Base-by-base conservation (phyloP, 2,329 filamentous ascomycete genomes). In the Aspergillus spinulosporus region DNA sequence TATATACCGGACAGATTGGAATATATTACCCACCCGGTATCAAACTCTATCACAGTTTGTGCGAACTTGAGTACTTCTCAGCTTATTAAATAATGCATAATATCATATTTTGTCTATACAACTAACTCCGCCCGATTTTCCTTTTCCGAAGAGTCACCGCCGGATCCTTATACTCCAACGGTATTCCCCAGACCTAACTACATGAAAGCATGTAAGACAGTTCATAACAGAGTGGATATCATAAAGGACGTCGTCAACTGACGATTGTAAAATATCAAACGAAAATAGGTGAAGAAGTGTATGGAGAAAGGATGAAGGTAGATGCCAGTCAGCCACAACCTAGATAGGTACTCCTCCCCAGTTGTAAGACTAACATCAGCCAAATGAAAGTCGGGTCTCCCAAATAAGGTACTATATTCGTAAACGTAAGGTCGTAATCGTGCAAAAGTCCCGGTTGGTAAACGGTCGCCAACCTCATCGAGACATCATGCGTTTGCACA, bases 401-500 rank as follows among this genome's bases (percentile, higher is more conserved):
- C 49, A 59, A 56, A 42, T 44, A 37, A 37, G 21, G 11, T 12
- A 32, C n/a, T 39, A 47, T 34, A 48, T 43, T 51, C 50, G 47
- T 54, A 54, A 57, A 54, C 54, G 49, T 56, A 54, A 58, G 45
- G 48, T 56, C 52, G 57, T 51, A 56, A 53, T 60, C 56, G 52
- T 60, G 31, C 34, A 50, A 42, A 42, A 56, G 29, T 39, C 43
- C 43, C 39, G 31, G 29, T n/a, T 44, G 31, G 4, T n/a, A 21
- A 29, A 11, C 26, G 29, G 26, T 45, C 34, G 9, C 34, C 34
- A 12, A n/a, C 11, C 43, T 14, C 26, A 45, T 5, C 43, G 9
- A 44, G 39, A 44, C 29, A 44, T 52, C 8, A 37, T 28, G 29
- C 49, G 40, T 26, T 28, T 32, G 42, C 34, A 52, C 29, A 52